Conservation (phyloP, 2,329 filamentous ascomycete genomes). For the Passalora sequoiae region DNA sequence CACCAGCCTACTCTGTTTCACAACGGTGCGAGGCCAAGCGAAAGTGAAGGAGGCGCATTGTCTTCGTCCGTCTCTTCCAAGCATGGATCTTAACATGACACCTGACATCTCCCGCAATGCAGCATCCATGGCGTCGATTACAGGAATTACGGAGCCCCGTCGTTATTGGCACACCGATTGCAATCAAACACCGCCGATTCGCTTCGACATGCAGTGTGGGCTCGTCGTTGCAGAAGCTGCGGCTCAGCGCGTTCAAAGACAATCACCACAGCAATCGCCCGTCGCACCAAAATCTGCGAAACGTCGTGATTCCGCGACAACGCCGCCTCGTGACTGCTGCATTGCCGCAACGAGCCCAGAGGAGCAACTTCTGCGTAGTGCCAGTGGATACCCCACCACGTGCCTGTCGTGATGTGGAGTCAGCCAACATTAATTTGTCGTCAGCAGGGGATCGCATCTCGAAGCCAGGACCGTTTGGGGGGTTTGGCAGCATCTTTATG, state of each 20-base stretch:
- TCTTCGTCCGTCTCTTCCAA: not conserved
- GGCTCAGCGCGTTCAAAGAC: not conserved
- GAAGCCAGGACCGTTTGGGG: too few relatives aligned
- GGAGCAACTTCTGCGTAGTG: not conserved
- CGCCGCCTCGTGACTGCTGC: not conserved
- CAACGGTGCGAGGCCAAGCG: too few relatives aligned
- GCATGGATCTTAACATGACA: too few relatives aligned
- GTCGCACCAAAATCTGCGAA: not conserved
- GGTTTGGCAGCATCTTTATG: not conserved
- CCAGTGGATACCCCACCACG: slow-evolving; percentile 2
- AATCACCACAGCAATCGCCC: not conserved
- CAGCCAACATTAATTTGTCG: not conserved
- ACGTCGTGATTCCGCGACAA: not conserved
- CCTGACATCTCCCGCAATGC: not conserved
- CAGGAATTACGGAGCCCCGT: not conserved
- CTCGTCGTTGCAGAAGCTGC: not conserved
- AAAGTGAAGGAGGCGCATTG: too few relatives aligned
- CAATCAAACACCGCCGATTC: not conserved
- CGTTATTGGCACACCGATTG: not conserved
- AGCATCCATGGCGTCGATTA: not conserved
- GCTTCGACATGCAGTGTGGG: not conserved
- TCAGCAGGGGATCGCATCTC: too few relatives aligned
- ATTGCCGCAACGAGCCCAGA: not conserved
- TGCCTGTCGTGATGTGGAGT: not conserved
- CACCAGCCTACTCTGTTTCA: too few relatives aligned